Evolutionary conservation across 805 yeast genomes (phyloP).

Genomic region (Kodamaea nitidulidarum): DNA sequence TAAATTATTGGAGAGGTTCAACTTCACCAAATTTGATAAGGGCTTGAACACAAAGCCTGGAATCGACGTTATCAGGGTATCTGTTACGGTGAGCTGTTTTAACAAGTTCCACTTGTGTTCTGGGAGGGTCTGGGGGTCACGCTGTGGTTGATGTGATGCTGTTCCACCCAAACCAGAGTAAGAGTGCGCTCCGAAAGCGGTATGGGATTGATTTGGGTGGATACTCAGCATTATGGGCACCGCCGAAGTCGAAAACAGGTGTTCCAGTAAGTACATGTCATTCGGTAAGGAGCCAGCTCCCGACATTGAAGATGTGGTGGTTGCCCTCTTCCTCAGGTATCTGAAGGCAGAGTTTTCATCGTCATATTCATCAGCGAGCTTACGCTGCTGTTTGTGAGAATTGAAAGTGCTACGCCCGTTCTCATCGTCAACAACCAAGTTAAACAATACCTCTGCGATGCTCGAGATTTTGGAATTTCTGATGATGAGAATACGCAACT

Average conservation of each 20-base stretch:
- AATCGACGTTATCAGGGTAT: conserved; percentile 35
- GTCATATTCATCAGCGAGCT: conserved; percentile 14
- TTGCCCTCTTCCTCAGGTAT: conserved; percentile 23
- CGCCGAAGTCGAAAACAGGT: conserved; percentile 1
- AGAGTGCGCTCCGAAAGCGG: background rate
- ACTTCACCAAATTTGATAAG: conserved; percentile 35
- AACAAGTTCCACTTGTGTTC: conserved; percentile 39
- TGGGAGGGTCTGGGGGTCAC: conserved; percentile 22
- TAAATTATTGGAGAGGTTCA: conserved; percentile 55
- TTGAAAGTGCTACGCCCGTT: conserved; percentile 34
- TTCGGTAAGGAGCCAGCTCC: conserved; percentile 29
- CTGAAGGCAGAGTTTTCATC: conserved; percentile 22
- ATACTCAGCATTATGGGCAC: background rate
- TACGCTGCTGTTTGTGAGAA: conserved; percentile 20
- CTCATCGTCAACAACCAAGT: conserved; percentile 53
- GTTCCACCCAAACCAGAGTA: background rate
- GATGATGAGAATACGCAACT: conserved; percentile 50
- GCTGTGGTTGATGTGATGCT: background rate
- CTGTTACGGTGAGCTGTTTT: conserved; percentile 39
- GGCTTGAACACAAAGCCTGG: conserved; percentile 38
- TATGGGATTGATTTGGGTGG: too few species aligned
- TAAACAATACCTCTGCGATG: conserved; percentile 49
- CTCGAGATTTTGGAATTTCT: conserved; percentile 48
- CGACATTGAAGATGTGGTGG: conserved; percentile 14
- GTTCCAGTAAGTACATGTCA: conserved; percentile 13